phyloP scores from a whole-genome alignment of 768 basidiomycete genomes.

The Mycena leptocephala region DNA sequence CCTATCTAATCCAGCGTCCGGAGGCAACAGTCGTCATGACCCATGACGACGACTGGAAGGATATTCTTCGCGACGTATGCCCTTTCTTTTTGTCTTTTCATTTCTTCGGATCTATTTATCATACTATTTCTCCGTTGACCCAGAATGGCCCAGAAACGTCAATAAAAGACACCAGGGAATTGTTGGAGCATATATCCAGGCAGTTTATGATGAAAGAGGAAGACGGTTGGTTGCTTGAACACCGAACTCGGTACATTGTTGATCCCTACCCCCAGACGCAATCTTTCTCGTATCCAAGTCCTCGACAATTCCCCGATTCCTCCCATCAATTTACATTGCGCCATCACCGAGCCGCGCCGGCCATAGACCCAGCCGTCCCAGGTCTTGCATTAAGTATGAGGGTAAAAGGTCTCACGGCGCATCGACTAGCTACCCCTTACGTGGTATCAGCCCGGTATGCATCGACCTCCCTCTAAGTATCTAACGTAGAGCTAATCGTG shows the following conservation, averaged over 20 bases:
- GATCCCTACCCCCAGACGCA: background rate
- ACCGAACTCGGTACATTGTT: background rate
- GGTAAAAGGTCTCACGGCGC: too few species aligned
- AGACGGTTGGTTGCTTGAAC: background rate
- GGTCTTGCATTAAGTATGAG: too few species aligned
- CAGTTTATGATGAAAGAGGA: background rate
- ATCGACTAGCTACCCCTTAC: too few species aligned
- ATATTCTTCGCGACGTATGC: slow-evolving; percentile 11
- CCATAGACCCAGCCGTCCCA: too few species aligned
- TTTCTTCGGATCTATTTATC: background rate
- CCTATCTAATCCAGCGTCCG: background rate
- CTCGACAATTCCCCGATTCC: too few species aligned
- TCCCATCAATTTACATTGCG: too few species aligned
- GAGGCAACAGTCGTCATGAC: slow-evolving; percentile 10
- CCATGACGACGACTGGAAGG: slow-evolving; percentile 29
- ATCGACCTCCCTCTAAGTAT: too few species aligned
- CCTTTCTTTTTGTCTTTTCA: background rate
- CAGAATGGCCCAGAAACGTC: background rate
- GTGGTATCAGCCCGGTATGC: too few species aligned
- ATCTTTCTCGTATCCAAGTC: background rate
- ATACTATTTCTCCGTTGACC: too few species aligned
- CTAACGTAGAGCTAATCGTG: too few species aligned
- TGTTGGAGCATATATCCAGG: background rate
- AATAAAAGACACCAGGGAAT: background rate
- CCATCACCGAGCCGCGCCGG: too few species aligned